Conservation (phyloP, 2,329 filamentous ascomycete species). For the Colletotrichum lindemuthianum region DNA sequence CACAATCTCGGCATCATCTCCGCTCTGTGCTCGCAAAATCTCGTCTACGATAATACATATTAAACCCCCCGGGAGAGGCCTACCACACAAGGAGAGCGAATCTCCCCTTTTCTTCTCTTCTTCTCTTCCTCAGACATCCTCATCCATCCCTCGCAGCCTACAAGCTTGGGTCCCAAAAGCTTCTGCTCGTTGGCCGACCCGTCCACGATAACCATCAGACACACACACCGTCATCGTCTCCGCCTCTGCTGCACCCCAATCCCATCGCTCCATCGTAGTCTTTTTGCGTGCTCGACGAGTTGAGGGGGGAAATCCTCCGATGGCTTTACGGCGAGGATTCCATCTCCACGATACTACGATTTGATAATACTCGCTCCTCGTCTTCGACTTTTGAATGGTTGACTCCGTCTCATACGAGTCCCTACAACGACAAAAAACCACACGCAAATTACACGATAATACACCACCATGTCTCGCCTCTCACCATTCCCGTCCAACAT, state of each 20-base stretch:
- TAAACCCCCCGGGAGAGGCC: slow-evolving; percentile 21
- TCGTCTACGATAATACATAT: slow-evolving; percentile 25
- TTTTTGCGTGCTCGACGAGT: slow-evolving; percentile 9
- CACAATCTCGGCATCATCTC: slow-evolving; percentile 22
- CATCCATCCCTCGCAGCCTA: slow-evolving; percentile 21
- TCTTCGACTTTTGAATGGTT: not conserved
- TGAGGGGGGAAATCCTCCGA: slow-evolving; percentile 30
- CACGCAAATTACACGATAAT: not conserved
- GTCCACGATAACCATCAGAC: too few relatives aligned
- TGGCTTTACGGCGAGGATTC: slow-evolving; percentile 27
- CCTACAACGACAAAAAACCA: not conserved
- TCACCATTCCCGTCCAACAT: slow-evolving; percentile 34
- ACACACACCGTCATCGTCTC: too few relatives aligned
- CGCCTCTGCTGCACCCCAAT: too few relatives aligned
- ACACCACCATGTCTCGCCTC: slow-evolving; percentile 34
- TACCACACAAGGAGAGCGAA: slow-evolving; percentile 6
- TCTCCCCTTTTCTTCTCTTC: not conserved
- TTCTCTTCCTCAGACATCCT: slow-evolving; percentile 9
- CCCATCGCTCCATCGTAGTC: too few relatives aligned
- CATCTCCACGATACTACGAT: slow-evolving; percentile 18
- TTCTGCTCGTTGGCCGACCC: not conserved
- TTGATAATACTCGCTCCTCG: slow-evolving; percentile 9
- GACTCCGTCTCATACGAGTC: slow-evolving; percentile 1
- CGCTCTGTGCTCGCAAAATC: slow-evolving; percentile 25
- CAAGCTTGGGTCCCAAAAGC: slow-evolving; percentile 34